Evolutionary conservation across 192 early-diverging fungal species (phyloP).

Genomic region (Allomyces macrogynus): DNA sequence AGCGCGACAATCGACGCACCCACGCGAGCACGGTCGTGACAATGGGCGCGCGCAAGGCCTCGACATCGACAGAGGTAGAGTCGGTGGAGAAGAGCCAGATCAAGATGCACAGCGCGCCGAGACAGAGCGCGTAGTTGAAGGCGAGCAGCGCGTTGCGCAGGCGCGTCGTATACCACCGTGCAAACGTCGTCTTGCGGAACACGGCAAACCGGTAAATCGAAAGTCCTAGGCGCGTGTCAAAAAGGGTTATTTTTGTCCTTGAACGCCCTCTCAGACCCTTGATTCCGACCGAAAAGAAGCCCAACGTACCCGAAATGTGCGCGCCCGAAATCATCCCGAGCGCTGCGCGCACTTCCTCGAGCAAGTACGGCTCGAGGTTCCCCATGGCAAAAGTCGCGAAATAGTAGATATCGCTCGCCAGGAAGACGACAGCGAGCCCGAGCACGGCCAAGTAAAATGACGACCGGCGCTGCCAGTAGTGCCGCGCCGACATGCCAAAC

Average conservation of each 20-base stretch:
- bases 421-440: not conserved
- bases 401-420: not conserved
- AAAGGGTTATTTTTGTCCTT: not conserved
- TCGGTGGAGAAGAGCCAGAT: too few species aligned
- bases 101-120: too few species aligned
- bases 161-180: not conserved
- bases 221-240: not conserved
- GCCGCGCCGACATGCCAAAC: not conserved
- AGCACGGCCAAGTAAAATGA: not conserved
- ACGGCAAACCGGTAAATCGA: not conserved
- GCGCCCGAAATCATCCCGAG: not conserved
- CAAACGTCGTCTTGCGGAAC: not conserved
- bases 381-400: not conserved
- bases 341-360: not conserved
- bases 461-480: not conserved
- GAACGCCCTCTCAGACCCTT: not conserved
- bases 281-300: not conserved
- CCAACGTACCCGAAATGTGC: not conserved
- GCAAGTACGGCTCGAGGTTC: not conserved
- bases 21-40: too few species aligned
- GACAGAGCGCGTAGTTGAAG: not conserved
- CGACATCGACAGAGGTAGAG: too few species aligned
- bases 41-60: too few species aligned
- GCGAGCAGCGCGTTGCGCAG: not conserved
- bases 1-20: too few species aligned